These are phyloP conservation scores for Oryza glaberrima DNA, from an alignment of 176 grass and related monocot genomes.

Conservation along the genomic window DNA sequence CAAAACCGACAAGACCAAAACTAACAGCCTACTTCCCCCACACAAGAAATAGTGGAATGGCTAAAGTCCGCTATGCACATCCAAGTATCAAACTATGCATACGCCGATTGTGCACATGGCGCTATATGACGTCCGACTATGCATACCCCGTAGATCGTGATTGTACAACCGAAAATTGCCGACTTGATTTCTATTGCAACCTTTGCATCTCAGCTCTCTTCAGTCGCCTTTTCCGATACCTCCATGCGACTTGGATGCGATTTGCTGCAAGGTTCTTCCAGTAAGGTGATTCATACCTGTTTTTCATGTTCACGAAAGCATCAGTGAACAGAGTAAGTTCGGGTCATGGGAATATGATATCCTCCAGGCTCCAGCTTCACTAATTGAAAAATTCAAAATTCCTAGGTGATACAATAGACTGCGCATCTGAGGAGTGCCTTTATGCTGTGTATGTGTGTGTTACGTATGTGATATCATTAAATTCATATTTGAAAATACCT, in stretches of 20 bases:
- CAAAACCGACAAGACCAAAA: background rate
- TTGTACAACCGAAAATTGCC: background rate
- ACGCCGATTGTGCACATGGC: background rate
- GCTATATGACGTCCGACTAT: background rate
- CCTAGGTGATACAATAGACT: too few species aligned
- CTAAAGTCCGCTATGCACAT: background rate
- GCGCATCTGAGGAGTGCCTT: too few species aligned
- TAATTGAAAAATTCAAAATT: too few species aligned
- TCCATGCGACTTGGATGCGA: slow-evolving; percentile 78
- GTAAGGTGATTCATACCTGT: slow-evolving; percentile 78
- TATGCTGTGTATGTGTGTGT: too few species aligned
- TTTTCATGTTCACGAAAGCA: background rate
- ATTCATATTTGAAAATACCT: too few species aligned
- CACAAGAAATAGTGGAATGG: background rate
- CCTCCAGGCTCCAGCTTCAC: too few species aligned
- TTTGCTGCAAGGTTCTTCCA: slow-evolving; percentile 73
- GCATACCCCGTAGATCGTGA: slow-evolving; percentile 13
- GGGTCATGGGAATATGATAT: too few species aligned
- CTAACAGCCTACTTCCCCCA: background rate
- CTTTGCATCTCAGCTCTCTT: slow-evolving; percentile 43
- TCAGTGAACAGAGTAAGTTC: background rate
- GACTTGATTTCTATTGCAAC: slow-evolving; percentile 36
- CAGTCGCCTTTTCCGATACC: slow-evolving; percentile 60
- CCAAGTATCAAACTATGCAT: background rate
- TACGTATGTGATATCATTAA: too few species aligned